Conservation (phyloP, 2,329 filamentous ascomycete species). For the Venturia aucupariae region DNA sequence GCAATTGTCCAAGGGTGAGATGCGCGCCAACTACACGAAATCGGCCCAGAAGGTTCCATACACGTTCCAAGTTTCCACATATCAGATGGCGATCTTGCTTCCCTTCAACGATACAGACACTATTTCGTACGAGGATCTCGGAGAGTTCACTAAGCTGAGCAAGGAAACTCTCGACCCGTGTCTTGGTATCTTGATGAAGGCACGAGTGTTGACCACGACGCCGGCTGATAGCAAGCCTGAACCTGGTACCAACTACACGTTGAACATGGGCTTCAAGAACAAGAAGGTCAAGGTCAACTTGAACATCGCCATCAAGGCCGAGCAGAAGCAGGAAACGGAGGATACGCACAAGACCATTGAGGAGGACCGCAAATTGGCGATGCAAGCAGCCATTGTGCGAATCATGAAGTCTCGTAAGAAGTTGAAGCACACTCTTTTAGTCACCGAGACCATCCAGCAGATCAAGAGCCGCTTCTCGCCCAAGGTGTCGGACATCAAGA, state of each 20-base stretch:
- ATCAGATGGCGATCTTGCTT: constrained; percentile 92
- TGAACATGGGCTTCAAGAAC: constrained; percentile 95
- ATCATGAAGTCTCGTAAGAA: constrained; percentile 99
- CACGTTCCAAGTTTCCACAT: constrained; percentile 94
- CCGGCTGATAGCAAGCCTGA: constrained; percentile 67
- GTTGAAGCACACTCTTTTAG: constrained; percentile 94
- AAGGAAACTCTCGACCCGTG: constrained; percentile 80
- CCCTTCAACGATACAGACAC: constrained; percentile 89
- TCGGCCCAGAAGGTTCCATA: constrained; percentile 68
- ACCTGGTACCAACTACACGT: constrained; percentile 66
- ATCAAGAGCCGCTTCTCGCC: constrained; percentile 89
- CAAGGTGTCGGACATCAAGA: constrained; percentile 94
- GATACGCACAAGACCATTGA: constrained; percentile 99
- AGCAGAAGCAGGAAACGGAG: constrained; percentile 90
- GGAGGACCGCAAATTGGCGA: constrained; percentile 89
- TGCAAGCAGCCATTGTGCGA: constrained; percentile 94
- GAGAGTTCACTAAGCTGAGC: constrained; percentile 68
- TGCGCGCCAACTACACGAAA: constrained; percentile 89
- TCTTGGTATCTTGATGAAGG: constrained; percentile 79
- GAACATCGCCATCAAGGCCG: constrained; percentile 88
- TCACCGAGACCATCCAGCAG: constrained; percentile 91
- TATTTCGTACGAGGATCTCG: constrained; percentile 80
- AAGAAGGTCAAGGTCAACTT: constrained; percentile 98
- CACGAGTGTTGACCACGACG: constrained; percentile 70
- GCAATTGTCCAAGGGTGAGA: constrained; percentile 96